Evolutionary conservation across 768 basidiomycete species (phyloP), one percentile per base, ranked within the genome.

Genomic region (Dictyophora rubrovolvata): DNA sequence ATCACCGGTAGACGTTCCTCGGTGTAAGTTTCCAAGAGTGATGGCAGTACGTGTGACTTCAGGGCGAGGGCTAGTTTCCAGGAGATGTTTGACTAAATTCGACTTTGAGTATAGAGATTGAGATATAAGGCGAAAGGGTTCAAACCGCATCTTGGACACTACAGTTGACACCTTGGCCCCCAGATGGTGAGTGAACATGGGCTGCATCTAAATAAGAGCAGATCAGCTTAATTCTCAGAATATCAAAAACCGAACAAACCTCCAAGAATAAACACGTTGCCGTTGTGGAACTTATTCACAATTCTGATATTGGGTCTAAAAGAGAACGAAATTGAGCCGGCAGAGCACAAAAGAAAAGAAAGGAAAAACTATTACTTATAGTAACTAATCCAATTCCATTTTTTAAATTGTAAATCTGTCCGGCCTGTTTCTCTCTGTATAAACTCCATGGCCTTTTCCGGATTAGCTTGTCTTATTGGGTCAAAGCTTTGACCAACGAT

Each of bases 11-110:
- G 61, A 16, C 79, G 75, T 62, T 79, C 79, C 14, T 67, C 52
- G n/a, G 65, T 68, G 56, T 79, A 80, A 0, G 74, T 69, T 28
- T 72, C 66, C 4, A 80, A 73, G 14, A 80, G 68, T 6, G 69
- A 59, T 0, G 55, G 61, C 4, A 71, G 64, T 2, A 77, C 68
- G 28, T 73, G 61, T 1, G 70, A 68, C 55, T 75, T 76, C 36
- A 69, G 56, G 9, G 76, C 76, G 3, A 77, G 68, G 2, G 76
- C 68, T 11, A 79, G 62, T 61, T 79, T 79, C 79, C 76, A 78
- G 0, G 66, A 70, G 1, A 79, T 64, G 61, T 79, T 79, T 63
- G 70, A 65, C 73, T 77, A 59, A 53, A 49, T 1, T 16, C 55
- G 4, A 23, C 46, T 20, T 48, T 1, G n/a, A 1, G 21, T 56